phyloP scores from a whole-genome alignment of 495 filamentous ascomycete species.

The Aspergillus steynii region DNA sequence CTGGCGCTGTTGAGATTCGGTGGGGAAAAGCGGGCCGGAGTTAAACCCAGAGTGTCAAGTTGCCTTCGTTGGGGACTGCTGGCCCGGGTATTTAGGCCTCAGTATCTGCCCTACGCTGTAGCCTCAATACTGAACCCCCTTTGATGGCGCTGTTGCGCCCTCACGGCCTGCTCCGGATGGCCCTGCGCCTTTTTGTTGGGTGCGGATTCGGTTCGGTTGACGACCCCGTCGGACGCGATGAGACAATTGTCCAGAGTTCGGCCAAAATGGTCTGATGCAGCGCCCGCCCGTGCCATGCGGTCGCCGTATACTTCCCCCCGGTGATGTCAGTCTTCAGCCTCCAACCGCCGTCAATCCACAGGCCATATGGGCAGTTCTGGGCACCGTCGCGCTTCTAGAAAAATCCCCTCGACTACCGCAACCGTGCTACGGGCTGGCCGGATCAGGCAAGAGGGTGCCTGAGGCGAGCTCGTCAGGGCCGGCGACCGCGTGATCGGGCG shows the following conservation, averaged over 20 bases:
- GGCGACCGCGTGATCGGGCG: background rate
- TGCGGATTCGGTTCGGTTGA: slow-evolving; percentile 2
- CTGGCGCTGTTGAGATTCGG: slow-evolving; percentile 16
- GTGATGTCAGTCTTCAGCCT: background rate
- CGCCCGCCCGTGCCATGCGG: background rate
- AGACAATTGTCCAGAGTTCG: background rate
- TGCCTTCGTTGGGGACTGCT: slow-evolving; percentile 25
- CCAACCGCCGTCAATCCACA: background rate
- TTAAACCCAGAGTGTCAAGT: slow-evolving; percentile 13
- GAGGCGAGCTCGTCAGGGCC: no score
- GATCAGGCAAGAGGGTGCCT: no score
- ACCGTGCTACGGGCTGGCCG: no score
- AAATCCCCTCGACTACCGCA: background rate
- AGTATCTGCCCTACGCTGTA: slow-evolving; percentile 33
- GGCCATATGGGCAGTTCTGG: background rate
- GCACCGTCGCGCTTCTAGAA: background rate
- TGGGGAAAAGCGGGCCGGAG: slow-evolving; percentile 19
- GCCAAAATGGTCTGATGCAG: background rate
- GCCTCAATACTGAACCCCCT: slow-evolving; percentile 24
- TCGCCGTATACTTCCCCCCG: background rate
- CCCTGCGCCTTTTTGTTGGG: slow-evolving; percentile 11
- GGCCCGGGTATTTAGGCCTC: slow-evolving; percentile 19
- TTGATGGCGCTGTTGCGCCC: slow-evolving; percentile 1
- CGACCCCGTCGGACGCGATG: background rate
- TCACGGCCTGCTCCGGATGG: slow-evolving; percentile 7